A percentile compares a stretch with the other conserved stretches of the same genome.
These are phyloP conservation scores for Microdochium bolleyi DNA, from an alignment of 2,329 filamentous ascomycete species.

Conservation along the genomic window DNA sequence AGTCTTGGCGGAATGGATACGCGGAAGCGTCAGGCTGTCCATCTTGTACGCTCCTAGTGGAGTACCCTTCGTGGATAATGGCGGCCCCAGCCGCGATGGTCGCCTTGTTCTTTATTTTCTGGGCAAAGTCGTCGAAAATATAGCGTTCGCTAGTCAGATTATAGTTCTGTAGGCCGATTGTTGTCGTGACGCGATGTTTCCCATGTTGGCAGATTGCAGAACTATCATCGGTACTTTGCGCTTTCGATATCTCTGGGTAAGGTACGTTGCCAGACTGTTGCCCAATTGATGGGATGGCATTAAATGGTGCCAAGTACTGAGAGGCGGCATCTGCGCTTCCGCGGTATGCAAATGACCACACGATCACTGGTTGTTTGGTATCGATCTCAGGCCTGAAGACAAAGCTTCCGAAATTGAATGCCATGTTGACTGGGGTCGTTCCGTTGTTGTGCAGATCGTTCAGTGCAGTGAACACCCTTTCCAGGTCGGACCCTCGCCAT, in stretches of 20 bases:
- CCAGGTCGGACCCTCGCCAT: conserved; percentile 10
- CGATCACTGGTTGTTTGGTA: conserved; percentile 7
- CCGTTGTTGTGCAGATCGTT: conserved; percentile 11
- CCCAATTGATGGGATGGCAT: conserved; percentile 7
- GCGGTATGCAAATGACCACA: conserved; percentile 13
- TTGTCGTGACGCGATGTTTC: conserved; percentile 1
- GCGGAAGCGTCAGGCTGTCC: conserved; percentile 6
- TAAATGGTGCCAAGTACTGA: conserved; percentile 10
- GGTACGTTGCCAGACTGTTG: conserved; percentile 7
- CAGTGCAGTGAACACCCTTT: conserved; percentile 10
- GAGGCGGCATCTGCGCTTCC: conserved; percentile 13
- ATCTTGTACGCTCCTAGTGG: conserved; percentile 7
- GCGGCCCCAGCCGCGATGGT: conserved; percentile 1
- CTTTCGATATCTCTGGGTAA: conserved; percentile 7
- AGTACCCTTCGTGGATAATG: conserved; percentile 15
- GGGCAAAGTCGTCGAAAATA: conserved; percentile 11
- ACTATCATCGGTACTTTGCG: not conserved
- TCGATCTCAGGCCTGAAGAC: conserved; percentile 1
- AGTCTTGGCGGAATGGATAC: conserved; percentile 10
- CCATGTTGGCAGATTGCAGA: not conserved
- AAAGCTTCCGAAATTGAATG: conserved; percentile 6
- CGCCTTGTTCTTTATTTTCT: conserved; percentile 4
- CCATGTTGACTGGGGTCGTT: conserved; percentile 6
- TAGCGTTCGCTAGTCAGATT: conserved; percentile 13
- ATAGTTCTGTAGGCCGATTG: conserved; percentile 10